These are phyloP conservation scores for Saturnispora diversa DNA, from an alignment of 805 yeast species.

Conservation along the genomic window DNA sequence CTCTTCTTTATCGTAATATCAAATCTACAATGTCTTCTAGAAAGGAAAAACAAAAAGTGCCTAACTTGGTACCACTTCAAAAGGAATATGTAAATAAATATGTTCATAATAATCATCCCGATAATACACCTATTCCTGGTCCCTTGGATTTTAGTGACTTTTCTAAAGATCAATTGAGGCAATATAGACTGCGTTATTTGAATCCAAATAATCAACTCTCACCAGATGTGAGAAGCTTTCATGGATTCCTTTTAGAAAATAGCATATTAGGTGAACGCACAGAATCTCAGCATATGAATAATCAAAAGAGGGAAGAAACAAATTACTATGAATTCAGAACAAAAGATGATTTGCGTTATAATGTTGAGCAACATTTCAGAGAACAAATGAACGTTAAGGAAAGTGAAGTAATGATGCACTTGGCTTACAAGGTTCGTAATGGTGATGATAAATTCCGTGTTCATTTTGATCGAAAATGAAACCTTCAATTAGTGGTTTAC, in stretches of 20 bases:
- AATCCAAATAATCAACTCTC: conserved; percentile 33
- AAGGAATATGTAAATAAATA: conserved; percentile 61
- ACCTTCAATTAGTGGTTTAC: not conserved
- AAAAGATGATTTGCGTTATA: conserved; percentile 22
- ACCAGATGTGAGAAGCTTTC: conserved; percentile 55
- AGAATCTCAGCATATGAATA: conserved; percentile 26
- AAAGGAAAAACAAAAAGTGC: conserved; percentile 14
- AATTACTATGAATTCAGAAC: conserved; percentile 28
- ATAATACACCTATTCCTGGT: conserved; percentile 40
- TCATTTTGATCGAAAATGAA: conserved; percentile 25
- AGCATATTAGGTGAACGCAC: conserved; percentile 72
- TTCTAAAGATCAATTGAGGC: conserved; percentile 56
- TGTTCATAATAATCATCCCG: conserved; percentile 67
- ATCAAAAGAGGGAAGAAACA: conserved; percentile 20
- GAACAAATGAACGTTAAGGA: conserved; percentile 53
- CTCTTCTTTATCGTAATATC: not conserved
- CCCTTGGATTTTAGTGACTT: conserved; percentile 65
- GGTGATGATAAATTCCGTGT: conserved; percentile 39
- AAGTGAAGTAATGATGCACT: conserved; percentile 79
- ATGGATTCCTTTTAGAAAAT: conserved; percentile 57
- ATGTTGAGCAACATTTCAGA: conserved; percentile 50
- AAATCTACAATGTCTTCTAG: conserved; percentile 11
- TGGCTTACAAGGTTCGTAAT: conserved; percentile 75
- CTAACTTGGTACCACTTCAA: conserved; percentile 48
- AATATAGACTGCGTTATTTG: conserved; percentile 50